A percentile compares a stretch with the other conserved stretches of the same genome.
phyloP scores from a whole-genome alignment of 2,329 filamentous ascomycete species.

The Arthrinium puccinioides region DNA sequence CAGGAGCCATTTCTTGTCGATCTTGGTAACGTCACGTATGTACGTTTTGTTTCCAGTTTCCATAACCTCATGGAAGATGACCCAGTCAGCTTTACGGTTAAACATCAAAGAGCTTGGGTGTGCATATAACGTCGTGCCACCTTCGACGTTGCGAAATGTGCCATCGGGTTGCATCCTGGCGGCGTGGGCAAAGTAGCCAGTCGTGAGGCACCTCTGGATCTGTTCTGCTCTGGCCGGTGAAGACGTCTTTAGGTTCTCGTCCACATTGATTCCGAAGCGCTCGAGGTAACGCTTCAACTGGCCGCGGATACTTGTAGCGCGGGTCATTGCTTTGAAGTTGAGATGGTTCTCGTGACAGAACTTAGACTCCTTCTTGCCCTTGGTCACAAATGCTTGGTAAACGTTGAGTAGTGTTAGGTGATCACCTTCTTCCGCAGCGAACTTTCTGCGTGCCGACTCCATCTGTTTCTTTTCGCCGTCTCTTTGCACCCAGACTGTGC shows the following conservation, averaged over 20 bases:
- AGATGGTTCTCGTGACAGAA: constrained; percentile 85
- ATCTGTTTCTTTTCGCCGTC: constrained; percentile 69
- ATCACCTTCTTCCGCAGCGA: constrained; percentile 89
- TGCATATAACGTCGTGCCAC: constrained; percentile 69
- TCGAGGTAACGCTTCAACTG: constrained; percentile 86
- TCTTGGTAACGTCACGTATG: constrained; percentile 86
- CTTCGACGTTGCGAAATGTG: constrained; percentile 78
- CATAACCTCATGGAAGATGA: constrained; percentile 89
- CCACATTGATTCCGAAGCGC: constrained; percentile 67
- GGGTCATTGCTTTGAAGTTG: constrained; percentile 77
- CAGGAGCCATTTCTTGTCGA: constrained; percentile 85
- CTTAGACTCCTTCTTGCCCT: constrained; percentile 71
- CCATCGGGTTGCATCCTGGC: constrained; percentile 93
- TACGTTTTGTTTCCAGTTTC: constrained; percentile 84
- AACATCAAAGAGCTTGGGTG: constrained; percentile 94
- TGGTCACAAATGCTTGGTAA: constrained; percentile 82
- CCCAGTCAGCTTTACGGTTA: constrained; percentile 93
- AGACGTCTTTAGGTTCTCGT: constrained; percentile 48
- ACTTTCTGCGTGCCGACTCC: constrained; percentile 70
- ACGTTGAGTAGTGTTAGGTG: constrained; percentile 89
- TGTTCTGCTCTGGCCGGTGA: constrained; percentile 52
- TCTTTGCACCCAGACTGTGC: constrained; percentile 74
- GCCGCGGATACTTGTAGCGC: constrained; percentile 77
- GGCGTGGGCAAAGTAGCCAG: constrained; percentile 88
- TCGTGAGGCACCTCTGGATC: constrained; percentile 77